phyloP scores from a whole-genome alignment of 2,329 filamentous ascomycete genomes.

The Calonectria fujianensis region DNA sequence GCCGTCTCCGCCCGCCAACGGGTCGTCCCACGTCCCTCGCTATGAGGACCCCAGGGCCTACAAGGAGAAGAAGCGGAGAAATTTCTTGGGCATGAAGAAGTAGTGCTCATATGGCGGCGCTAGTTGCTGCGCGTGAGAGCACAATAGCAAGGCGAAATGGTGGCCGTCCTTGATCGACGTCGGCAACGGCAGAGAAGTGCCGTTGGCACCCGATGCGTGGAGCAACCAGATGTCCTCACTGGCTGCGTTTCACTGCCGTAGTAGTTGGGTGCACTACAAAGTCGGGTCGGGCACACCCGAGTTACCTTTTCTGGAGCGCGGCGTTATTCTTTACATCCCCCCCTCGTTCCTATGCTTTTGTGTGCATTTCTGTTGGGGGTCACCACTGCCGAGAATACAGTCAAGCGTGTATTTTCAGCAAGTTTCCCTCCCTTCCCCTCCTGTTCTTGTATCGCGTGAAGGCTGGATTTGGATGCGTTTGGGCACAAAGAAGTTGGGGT shows the following conservation, averaged over 20 bases:
- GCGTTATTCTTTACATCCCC: slow-evolving; percentile 46
- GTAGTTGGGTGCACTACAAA: slow-evolving; percentile 29
- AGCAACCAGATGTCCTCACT: neutral
- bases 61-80: slow-evolving; percentile 78
- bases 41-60: slow-evolving; percentile 64
- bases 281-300: slow-evolving; percentile 31
- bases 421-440: neutral
- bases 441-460: slow-evolving; percentile 21
- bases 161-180: slow-evolving; percentile 5
- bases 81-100: slow-evolving; percentile 77
- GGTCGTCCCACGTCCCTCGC: slow-evolving; percentile 43
- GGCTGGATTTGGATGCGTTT: slow-evolving; percentile 10
- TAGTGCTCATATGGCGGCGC: slow-evolving; percentile 59
- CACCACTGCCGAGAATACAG: slow-evolving; percentile 9
- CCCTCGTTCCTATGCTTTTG: slow-evolving; percentile 37
- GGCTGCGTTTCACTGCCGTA: neutral
- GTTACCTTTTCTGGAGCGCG: slow-evolving; percentile 46
- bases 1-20: slow-evolving; percentile 50
- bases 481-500: slow-evolving; percentile 16
- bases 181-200: slow-evolving; percentile 4
- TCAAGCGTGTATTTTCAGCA: slow-evolving; percentile 20
- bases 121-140: slow-evolving; percentile 36
- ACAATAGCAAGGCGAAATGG: neutral
- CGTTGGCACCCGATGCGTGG: neutral
- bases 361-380: slow-evolving; percentile 21